Evolutionary conservation across 768 basidiomycete species (phyloP).

Genomic region (Boletus rufocinnamomeus): DNA sequence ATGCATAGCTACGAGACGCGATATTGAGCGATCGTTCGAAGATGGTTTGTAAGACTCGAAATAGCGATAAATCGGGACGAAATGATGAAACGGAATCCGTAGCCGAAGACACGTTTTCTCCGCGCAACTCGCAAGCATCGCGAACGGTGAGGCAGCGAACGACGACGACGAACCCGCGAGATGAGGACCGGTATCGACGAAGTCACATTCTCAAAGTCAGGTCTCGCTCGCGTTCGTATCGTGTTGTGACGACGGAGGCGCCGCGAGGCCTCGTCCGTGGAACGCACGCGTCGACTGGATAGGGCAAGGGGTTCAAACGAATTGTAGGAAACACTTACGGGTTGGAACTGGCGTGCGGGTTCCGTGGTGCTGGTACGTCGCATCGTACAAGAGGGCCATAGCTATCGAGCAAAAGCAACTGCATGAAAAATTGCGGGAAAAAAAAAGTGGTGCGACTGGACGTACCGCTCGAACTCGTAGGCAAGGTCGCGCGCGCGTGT

Average conservation of each 20-base stretch:
- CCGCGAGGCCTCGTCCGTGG: slow-evolving; percentile 33
- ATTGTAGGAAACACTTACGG: slow-evolving; percentile 63
- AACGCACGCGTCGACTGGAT: slow-evolving; percentile 42
- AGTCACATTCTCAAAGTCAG: slow-evolving; percentile 19
- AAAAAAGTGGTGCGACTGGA: slow-evolving; percentile 2
- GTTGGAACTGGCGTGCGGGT: slow-evolving; percentile 69
- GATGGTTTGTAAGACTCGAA: slow-evolving; percentile 38
- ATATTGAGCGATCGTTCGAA: slow-evolving; percentile 58
- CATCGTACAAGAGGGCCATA: slow-evolving; percentile 84
- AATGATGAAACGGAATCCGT: slow-evolving; percentile 29
- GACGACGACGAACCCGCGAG: slow-evolving; percentile 36
- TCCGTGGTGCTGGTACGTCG: slow-evolving; percentile 86
- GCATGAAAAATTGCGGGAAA: slow-evolving; percentile 7
- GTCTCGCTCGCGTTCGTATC: slow-evolving; percentile 35
- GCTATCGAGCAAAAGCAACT: slow-evolving; percentile 40
- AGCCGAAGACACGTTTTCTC: slow-evolving; percentile 33
- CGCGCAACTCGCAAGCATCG: slow-evolving; percentile 30
- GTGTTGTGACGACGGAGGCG: slow-evolving; percentile 27
- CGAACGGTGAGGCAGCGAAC: slow-evolving; percentile 22
- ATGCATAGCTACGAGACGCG: slow-evolving; percentile 74
- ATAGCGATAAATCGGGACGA: slow-evolving; percentile 36
- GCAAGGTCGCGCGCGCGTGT: slow-evolving; percentile 84
- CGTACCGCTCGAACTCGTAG: slow-evolving; percentile 83
- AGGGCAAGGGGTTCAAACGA: slow-evolving; percentile 35
- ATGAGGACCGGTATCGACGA: slow-evolving; percentile 34